Evolutionary conservation across 306 rosid species (phyloP).

Genomic region (Mucuna pruriens): DNA sequence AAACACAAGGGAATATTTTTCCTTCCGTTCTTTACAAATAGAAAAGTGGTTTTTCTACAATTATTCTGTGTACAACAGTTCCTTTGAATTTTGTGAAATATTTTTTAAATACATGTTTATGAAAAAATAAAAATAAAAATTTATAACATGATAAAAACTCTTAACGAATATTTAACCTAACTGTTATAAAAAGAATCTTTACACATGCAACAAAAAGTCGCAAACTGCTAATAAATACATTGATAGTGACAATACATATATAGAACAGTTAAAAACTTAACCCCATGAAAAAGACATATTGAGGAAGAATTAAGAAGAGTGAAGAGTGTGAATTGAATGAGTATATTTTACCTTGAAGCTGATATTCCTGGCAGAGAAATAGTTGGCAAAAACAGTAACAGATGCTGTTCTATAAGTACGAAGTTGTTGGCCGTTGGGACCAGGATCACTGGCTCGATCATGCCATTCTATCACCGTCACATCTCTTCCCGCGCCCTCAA

Average conservation of each 20-base stretch:
- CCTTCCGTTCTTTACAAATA: background rate
- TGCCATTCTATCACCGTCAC: slow-evolving; percentile 79
- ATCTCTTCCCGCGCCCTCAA: slow-evolving; percentile 71
- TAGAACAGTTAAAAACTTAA: background rate
- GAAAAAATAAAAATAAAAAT: background rate
- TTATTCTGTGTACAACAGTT: background rate
- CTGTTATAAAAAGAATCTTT: background rate
- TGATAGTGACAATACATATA: background rate
- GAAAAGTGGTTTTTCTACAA: background rate
- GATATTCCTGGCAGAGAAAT: slow-evolving; percentile 76
- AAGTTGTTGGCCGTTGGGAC: slow-evolving; percentile 70
- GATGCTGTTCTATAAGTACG: slow-evolving; percentile 82
- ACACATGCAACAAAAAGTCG: background rate
- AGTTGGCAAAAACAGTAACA: slow-evolving; percentile 66
- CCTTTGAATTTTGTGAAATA: background rate
- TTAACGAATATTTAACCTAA: background rate
- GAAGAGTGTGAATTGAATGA: no score
- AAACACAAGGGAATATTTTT: background rate
- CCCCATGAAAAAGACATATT: background rate
- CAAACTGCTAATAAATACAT: background rate
- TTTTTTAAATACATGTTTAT: background rate
- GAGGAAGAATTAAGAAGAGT: no score
- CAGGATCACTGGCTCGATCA: slow-evolving; percentile 72
- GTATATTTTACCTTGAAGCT: slow-evolving; percentile 63
- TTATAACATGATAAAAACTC: no score